Base-by-base conservation (phyloP, 768 basidiomycete species). In the Trametes elegans region DNA sequence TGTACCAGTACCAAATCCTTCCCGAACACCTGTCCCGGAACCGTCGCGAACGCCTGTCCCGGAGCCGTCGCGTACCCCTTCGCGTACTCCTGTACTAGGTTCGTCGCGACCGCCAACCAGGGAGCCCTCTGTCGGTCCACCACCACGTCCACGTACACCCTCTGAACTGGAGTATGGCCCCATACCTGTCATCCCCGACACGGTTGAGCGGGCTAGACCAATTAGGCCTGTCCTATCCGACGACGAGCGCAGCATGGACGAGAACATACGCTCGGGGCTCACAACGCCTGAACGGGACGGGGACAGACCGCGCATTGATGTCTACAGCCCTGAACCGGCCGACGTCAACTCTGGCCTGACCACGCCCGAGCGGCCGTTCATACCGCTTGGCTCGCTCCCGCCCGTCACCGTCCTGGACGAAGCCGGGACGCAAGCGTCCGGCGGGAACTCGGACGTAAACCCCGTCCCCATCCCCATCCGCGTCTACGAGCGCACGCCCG, bases 91-190 rank as follows among this genome's bases (percentile, higher is more conserved):
- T n/a, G n/a, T n/a, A n/a, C n/a, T n/a, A n/a, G n/a, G n/a, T n/a
- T n/a, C 24, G 26, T 9, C 41, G 18, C 38, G 34, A n/a, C 34
- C 34, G 4, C 34, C 34, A 13, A 35, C 34, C n/a, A 11, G 34
- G 34, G 10, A 42, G 18, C 45, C 43, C 21, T 14, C 40, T 13
- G 3, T 26, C n/a, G 24, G 43, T 18, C 50, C 31, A 5, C 49
- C 35, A 18, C 53, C 24, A 2, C 50, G 35, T 4, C 39, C 53
- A 5, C 62, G 58, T 18, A 57, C 64, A 3, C 64, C 66, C 3
- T 65, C 64, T 21, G 67, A 68, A 32, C 62, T 68, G 5, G 63
- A 64, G 29, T 68, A 68, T 43, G 45, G 57, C n/a, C 23, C 62
- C 7, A 29, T 62, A 3, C 67, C 67, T 32, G 52, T 48, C 28